A percentile compares a stretch with the other conserved stretches of the same genome.
Conservation (phyloP, 1,284 basidiomycete genomes). For the Boletus coffeatus region DNA sequence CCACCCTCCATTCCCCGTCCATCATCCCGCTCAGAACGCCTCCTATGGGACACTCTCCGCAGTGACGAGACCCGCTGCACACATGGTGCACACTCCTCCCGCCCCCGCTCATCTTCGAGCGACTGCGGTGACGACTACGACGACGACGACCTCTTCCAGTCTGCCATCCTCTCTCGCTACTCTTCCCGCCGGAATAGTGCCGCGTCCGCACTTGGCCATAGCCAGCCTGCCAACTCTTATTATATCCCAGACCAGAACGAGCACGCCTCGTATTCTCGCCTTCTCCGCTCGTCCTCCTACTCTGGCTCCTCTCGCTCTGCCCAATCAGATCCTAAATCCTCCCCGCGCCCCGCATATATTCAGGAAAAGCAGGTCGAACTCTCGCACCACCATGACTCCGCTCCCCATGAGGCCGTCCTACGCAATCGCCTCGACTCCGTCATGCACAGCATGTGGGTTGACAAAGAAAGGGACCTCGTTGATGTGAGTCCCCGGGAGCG, state of each 20-base stretch:
- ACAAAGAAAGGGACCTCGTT: slow-evolving; percentile 18
- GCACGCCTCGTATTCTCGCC: slow-evolving; percentile 25
- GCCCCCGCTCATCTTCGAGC: slow-evolving; percentile 26
- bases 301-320: slow-evolving; percentile 28
- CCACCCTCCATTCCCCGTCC: slow-evolving; percentile 20
- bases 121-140: slow-evolving; percentile 31
- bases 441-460: slow-evolving; percentile 32
- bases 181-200: slow-evolving; percentile 19
- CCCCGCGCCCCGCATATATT: slow-evolving; percentile 8
- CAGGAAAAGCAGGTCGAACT: slow-evolving; percentile 23
- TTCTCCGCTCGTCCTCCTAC: slow-evolving; percentile 27
- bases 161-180: slow-evolving; percentile 22
- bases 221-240: slow-evolving; percentile 15
- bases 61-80: slow-evolving; percentile 38
- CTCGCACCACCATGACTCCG: slow-evolving; percentile 25
- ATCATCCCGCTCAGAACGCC: slow-evolving; percentile 44
- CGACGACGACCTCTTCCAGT: slow-evolving; percentile 26
- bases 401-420: slow-evolving; percentile 53
- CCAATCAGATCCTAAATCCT: slow-evolving; percentile 13
- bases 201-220: slow-evolving; percentile 13
- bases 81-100: slow-evolving; percentile 7
- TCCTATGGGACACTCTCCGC: slow-evolving; percentile 53
- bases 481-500: slow-evolving; percentile 22
- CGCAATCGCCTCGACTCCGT: slow-evolving; percentile 51
- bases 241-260: slow-evolving; percentile 24